Evolutionary conservation across 805 yeast genomes (phyloP).

Genomic region (Phaffomyces thermotolerans): DNA sequence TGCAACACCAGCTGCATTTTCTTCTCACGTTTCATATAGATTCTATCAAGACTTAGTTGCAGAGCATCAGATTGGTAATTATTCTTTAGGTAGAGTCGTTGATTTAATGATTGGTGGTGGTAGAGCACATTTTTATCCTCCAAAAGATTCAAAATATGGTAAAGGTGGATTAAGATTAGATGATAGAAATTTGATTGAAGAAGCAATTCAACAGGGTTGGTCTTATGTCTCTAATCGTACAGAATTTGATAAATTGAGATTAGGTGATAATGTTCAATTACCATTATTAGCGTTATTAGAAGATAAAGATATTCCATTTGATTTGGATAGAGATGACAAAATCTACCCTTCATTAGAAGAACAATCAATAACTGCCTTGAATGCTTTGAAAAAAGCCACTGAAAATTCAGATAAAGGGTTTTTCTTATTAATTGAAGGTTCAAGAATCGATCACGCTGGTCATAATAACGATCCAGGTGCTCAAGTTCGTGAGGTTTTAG

Average conservation of each 20-base stretch:
- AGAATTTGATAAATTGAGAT: slow-evolving; percentile 48
- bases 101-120: slow-evolving; percentile 92
- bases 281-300: slow-evolving; percentile 78
- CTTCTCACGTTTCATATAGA: slow-evolving; percentile 71
- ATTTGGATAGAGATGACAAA: slow-evolving; percentile 58
- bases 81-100: slow-evolving; percentile 71
- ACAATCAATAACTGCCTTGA: slow-evolving; percentile 67
- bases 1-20: slow-evolving; percentile 91
- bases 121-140: slow-evolving; percentile 70
- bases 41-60: slow-evolving; percentile 82
- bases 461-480: slow-evolving; percentile 93
- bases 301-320: slow-evolving; percentile 75
- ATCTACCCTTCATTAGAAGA: slow-evolving; percentile 75
- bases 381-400: slow-evolving; percentile 59
- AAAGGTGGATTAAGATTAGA: slow-evolving; percentile 60
- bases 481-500: slow-evolving; percentile 85
- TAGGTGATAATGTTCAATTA: slow-evolving; percentile 57
- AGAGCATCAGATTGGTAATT: slow-evolving; percentile 75
- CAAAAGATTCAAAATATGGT: slow-evolving; percentile 25
- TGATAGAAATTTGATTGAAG: slow-evolving; percentile 55
- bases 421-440: slow-evolving; percentile 82
- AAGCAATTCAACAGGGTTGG: slow-evolving; percentile 59
- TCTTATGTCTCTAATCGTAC: slow-evolving; percentile 50
- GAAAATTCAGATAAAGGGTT: slow-evolving; percentile 74
- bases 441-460: slow-evolving; percentile 93